These are phyloP conservation scores for Arthroderma sp. DNA, from an alignment of 2,329 filamentous ascomycete genomes.

Conservation along the genomic window DNA sequence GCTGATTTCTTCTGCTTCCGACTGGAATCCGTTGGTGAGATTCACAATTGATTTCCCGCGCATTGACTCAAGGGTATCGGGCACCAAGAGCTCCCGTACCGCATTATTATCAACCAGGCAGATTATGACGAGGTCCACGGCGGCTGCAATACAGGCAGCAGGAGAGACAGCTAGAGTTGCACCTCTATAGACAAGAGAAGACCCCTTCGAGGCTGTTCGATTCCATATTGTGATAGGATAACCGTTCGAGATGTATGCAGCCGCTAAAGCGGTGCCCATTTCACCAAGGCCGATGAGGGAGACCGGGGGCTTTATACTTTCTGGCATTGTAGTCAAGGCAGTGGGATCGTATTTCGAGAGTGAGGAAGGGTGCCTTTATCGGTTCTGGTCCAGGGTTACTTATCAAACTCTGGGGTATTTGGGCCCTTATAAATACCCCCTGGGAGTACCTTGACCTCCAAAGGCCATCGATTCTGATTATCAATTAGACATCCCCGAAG, in stretches of 20 bases:
- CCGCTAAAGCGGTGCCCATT: slow-evolving; percentile 3
- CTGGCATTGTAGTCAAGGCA: no score
- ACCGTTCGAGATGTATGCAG: background rate
- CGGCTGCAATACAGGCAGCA: background rate
- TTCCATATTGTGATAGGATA: slow-evolving; percentile 3
- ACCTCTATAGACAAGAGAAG: background rate
- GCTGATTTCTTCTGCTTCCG: background rate
- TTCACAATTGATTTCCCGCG: slow-evolving; percentile 2
- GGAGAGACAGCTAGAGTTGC: background rate
- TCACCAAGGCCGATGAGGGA: slow-evolving; percentile 3
- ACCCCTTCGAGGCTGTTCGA: background rate
- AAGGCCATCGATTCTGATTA: no score
- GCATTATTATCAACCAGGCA: slow-evolving; percentile 2
- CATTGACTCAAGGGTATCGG: background rate
- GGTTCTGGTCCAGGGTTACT: no score
- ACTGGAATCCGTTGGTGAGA: slow-evolving; percentile 1
- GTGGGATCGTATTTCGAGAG: no score
- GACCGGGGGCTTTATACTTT: background rate
- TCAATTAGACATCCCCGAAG: no score
- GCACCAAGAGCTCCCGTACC: background rate
- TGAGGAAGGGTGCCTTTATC: no score
- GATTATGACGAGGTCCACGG: slow-evolving; percentile 2
- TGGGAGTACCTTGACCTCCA: no score
- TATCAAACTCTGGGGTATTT: no score
- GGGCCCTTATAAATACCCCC: no score